Base-by-base conservation (phyloP, 139 green algal species). In the Volvox reticuliferus region DNA sequence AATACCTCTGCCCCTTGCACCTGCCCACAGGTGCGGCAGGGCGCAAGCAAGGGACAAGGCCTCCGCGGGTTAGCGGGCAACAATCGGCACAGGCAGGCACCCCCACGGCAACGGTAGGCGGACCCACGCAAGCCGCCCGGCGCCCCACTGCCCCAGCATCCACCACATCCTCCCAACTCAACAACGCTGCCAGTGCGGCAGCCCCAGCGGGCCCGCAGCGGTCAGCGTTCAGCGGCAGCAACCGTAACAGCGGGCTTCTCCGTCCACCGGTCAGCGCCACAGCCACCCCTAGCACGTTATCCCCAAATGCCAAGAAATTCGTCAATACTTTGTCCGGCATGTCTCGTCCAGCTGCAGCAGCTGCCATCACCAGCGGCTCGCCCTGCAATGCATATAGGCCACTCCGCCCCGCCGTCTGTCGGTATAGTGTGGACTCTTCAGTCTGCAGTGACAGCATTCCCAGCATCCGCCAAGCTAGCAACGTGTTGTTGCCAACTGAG, bases 371-470 rank as follows among this genome's bases (percentile, higher is more conserved):
- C 32, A 81, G 3, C 17, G 75, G 32, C 19, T 30, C 32, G 75
- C 75, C 75, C 14, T 12, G 18, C 75, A 18, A 84, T 44, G 0
- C 37, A 24, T 35, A 44, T 44, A 5, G 78, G 21, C 16, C 19
- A 1, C 36, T 33, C 28, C 78, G 21, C 24, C 78, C 24, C 3
- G 37, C 78, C 36, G 78, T 84, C 78, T 65, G 36, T 13, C 78
- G 78, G 17, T 84, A 84, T 20, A 65, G 78, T 32, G 78, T 84
- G 16, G 35, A 84, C 35, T 84, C 44, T 9, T 55, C 78, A 17
- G 21, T 84, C 22, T 84, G 78, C 78, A 84, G 78, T 44, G 78
- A 84, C 17, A 33, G 24, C 75, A 55, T 81, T 24, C 75, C 75
- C 75, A 81, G 33, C 33, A 20, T 35, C 32, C 30, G 32, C 32